These are phyloP conservation scores for Apostasia shenzhenica DNA, from an alignment of 106 monocot species.

Conservation along the genomic window DNA sequence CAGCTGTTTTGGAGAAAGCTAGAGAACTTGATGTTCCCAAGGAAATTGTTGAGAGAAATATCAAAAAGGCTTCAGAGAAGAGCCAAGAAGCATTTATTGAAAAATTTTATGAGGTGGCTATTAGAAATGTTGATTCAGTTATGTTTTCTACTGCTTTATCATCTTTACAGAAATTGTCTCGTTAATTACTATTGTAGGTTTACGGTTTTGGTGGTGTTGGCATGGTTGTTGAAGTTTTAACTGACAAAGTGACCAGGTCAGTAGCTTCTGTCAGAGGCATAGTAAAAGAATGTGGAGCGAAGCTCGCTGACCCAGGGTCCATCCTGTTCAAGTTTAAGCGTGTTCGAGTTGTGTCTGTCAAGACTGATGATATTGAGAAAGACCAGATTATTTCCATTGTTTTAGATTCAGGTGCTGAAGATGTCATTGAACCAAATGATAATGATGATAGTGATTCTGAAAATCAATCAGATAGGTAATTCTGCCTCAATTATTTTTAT, in stretches of 20 bases:
- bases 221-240: slow-evolving; percentile 87
- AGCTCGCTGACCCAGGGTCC: slow-evolving; percentile 93
- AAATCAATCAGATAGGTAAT: slow-evolving; percentile 63
- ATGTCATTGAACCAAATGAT: slow-evolving; percentile 80
- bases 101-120: slow-evolving; percentile 80
- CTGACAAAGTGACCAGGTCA: slow-evolving; percentile 92
- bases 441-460: slow-evolving; percentile 60
- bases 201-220: slow-evolving; percentile 97
- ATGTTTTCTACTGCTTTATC: neutral
- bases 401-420: slow-evolving; percentile 94
- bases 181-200: slow-evolving; percentile 32
- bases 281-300: slow-evolving; percentile 81
- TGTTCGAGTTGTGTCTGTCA: slow-evolving; percentile 79
- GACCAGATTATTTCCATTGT: slow-evolving; percentile 75
- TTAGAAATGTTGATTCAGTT: neutral
- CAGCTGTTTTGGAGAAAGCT: slow-evolving; percentile 84
- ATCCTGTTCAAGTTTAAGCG: slow-evolving; percentile 86
- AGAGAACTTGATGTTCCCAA: slow-evolving; percentile 94
- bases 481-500: too few species aligned
- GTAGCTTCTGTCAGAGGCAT: slow-evolving; percentile 77
- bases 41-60: slow-evolving; percentile 91
- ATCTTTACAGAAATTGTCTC: neutral
- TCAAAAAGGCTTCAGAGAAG: slow-evolving; percentile 92
- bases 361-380: slow-evolving; percentile 56
- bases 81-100: slow-evolving; percentile 92